Base-by-base conservation (phyloP, 345 rosid genomes). In the Erodium maritimum region DNA sequence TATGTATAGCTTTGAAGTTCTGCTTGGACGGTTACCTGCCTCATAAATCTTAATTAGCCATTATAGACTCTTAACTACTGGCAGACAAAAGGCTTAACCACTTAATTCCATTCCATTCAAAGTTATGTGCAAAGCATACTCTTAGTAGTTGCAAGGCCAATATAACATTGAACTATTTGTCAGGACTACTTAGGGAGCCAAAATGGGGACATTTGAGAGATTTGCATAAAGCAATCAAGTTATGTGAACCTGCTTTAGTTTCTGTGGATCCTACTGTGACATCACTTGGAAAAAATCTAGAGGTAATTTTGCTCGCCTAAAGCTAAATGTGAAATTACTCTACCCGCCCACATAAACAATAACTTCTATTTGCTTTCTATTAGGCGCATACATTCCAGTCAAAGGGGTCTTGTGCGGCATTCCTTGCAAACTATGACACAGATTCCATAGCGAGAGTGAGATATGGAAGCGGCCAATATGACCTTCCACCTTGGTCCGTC, bases 401-500 rank as follows among this genome's bases (percentile, higher is more conserved):
- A 24, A 72, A 70, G 1, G 73, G 80, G 54, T 55, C 22, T 10
- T 91, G 96, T 61, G 86, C 97, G 20, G 97, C 96, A 56, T 91
- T 91, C 78, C 80, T 88, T 60, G 82, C 96, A 25, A 91, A 91
- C 74, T 80, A 79, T 20, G 85, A 91, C 33, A 55, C 56, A 21
- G 37, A 67, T 13, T 78, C 72, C 57, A 74, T 78, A 2, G 84
- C 73, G 2, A 82, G 69, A 57, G 95, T 91, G 45, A 71, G 72
- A 19, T 91, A 79, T 33, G 68, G 80, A 48, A 79, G 79, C 45
- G 61, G 61, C 68, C 86, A 77, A 59, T 86, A 84, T 62, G 81
- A 80, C 55, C 73, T 91, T 56, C 97, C 90, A 51, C 80, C 95
- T 45, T 91, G 97, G 97, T 91, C 97, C 3, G 61, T 91, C 64